Conservation (phyloP, 164 flowering plant genomes). For the Annona squamosa region DNA sequence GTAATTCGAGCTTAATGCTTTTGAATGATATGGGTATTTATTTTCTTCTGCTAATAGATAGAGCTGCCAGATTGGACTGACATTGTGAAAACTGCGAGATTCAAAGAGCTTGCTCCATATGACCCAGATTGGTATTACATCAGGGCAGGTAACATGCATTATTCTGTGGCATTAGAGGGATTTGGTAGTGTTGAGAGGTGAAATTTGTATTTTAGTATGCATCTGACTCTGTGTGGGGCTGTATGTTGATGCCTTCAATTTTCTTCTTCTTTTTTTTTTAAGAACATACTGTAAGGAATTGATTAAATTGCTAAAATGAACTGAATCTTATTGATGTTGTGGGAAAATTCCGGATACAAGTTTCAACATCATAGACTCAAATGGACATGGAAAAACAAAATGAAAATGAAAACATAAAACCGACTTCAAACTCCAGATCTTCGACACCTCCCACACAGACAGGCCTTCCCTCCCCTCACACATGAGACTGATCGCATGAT, state of each 20-base stretch:
- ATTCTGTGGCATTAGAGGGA: neutral
- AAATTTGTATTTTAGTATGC: neutral
- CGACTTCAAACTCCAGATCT: no score
- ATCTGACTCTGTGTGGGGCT: no score
- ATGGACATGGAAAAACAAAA: no score
- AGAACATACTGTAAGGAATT: no score
- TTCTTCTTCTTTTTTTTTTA: neutral
- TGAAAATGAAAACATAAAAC: no score
- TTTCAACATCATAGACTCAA: no score
- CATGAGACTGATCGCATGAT: no score
- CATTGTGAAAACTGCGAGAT: constrained; percentile 73
- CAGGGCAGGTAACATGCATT: constrained; percentile 54
- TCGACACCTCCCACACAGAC: no score
- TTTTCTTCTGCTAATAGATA: constrained; percentile 31
- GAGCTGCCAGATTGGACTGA: constrained; percentile 90
- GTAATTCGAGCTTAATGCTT: neutral
- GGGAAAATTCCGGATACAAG: no score
- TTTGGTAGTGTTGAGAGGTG: neutral
- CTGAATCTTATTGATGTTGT: no score
- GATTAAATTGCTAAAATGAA: no score
- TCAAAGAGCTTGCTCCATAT: constrained; percentile 89
- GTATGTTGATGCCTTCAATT: neutral
- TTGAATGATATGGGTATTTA: neutral
- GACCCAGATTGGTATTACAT: constrained; percentile 89
- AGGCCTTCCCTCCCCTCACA: no score